Conservation (phyloP, 352 stramenopile genomes). For the Elongisporangium undulatum region DNA sequence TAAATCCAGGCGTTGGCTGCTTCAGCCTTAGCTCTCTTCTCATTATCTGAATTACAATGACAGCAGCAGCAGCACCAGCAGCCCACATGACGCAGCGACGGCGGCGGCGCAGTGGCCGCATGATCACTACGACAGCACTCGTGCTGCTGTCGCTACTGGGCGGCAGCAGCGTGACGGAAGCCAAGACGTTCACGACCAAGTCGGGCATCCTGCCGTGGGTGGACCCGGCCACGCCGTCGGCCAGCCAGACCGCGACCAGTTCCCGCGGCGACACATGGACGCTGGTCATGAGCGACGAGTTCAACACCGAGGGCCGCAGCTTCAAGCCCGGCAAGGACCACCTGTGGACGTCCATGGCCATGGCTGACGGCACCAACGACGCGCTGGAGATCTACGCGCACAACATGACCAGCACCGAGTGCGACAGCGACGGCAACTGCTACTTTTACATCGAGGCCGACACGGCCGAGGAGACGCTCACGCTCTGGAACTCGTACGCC, state of each 20-base stretch:
- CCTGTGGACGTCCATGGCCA: constrained; percentile 75
- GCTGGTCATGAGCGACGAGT: constrained; percentile 75
- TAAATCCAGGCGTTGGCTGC: too few relatives aligned
- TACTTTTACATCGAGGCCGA: constrained; percentile 32
- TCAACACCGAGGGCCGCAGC: constrained; percentile 61
- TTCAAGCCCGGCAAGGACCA: constrained; percentile 36
- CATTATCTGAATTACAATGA: too few relatives aligned
- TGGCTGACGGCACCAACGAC: constrained; percentile 33
- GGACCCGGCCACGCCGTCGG: constrained; percentile 25
- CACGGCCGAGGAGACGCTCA: constrained; percentile 32
- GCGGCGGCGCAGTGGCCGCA: too few relatives aligned
- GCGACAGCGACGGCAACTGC: constrained; percentile 20
- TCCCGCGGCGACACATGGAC: constrained; percentile 51
- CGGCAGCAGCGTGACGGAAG: constrained; percentile 1
- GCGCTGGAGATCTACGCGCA: constrained; percentile 92
- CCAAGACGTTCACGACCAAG: constrained; percentile 18
- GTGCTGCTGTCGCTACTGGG: not conserved
- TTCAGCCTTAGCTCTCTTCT: too few relatives aligned
- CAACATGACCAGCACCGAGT: constrained; percentile 52
- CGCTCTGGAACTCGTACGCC: constrained; percentile 38
- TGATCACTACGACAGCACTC: too few relatives aligned
- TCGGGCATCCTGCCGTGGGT: constrained; percentile 32
- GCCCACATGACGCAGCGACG: too few relatives aligned
- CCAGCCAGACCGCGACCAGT: constrained; percentile 18
- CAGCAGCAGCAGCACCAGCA: too few relatives aligned